Conservation (phyloP, 139 green algal species). For the Coccomyxa sp. region DNA sequence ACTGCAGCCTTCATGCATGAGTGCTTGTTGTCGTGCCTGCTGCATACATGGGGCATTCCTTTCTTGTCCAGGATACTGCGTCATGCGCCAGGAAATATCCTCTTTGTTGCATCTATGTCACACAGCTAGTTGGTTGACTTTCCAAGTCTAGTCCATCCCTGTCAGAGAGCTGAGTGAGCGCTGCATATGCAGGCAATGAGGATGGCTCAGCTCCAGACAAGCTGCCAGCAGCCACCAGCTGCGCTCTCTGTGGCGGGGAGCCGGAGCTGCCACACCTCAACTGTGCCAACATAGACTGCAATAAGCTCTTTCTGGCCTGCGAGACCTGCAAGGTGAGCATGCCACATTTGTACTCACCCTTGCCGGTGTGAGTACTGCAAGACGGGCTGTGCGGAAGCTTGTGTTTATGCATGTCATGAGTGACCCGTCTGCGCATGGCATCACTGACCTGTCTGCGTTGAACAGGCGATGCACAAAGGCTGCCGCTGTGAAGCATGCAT, state of each 20-base stretch:
- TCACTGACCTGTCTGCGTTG: neutral
- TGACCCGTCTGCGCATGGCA: neutral
- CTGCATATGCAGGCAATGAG: neutral
- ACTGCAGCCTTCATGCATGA: too few relatives aligned
- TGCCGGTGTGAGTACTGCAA: neutral
- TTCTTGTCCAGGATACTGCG: too few relatives aligned
- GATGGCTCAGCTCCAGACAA: neutral
- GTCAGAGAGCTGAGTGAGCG: neutral
- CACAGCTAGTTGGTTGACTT: neutral
- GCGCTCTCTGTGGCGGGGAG: conserved; percentile 59
- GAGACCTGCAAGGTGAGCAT: conserved; percentile 43
- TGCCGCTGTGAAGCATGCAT: neutral
- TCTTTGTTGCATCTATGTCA: neutral
- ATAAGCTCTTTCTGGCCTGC: conserved; percentile 89
- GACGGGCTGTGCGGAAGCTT: neutral
- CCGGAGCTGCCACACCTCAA: conserved; percentile 86
- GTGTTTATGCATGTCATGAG: neutral
- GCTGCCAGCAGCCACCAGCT: conserved; percentile 62
- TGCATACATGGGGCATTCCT: too few relatives aligned
- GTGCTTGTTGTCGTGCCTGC: too few relatives aligned
- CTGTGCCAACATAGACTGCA: conserved; percentile 87
- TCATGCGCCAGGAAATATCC: too few relatives aligned
- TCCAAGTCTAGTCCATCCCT: neutral
- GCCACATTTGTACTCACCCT: neutral
- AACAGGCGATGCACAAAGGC: neutral